Base-by-base conservation (phyloP, 805 yeast species). In the Schizosaccharomyces octosporus region DNA sequence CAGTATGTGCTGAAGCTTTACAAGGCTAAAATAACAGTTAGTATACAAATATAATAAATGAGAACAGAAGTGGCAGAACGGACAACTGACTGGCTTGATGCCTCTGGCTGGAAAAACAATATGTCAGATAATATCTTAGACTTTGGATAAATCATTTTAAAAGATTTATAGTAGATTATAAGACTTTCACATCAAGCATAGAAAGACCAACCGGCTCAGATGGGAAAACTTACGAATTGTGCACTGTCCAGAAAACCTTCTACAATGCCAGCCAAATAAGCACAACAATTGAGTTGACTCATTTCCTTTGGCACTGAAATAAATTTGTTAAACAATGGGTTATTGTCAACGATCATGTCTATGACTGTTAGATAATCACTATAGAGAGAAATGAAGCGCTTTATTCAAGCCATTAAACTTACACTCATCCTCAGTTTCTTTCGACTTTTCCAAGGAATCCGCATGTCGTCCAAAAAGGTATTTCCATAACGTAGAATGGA, bases 181-280 rank as follows among this genome's bases (percentile, higher is more conserved):
- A 31, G 11, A 7, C 2, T 36, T 1, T 36, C 41, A 36, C 13
- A 11, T 36, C 41, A 36, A 36, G 41, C 15, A 36, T 36, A 36
- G 41, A 13, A 36, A 11, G 17, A 13, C 41, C 2, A 17, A 3
- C 41, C 41, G 2, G 41, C 15, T 3, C 15, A 36, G 15, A 36
- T 5, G 36, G 5, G 36, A 36, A 36, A 21, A n/a, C 61, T 29
- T 43, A 59, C 61, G 68, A 86, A 86, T 64, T 81, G 81, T 1
- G 86, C 75, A 4, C 84, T 75, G 66, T 85, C 93, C 63, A 87
- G 72, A 0, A 87, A 81, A 0, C 94, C 95, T 69, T 87, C 95
- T 51, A 87, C 76, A 17, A 87, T 77, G 0, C 95, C 95, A 0
- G 95, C 95, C 1, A 83, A 79, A 68, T 84, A 85, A 0, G 95